A percentile compares a stretch with the other conserved stretches of the same genome.
Evolutionary conservation across 148 eudicot species (phyloP).

Genomic region (Vaccinium macrocarpon): DNA sequence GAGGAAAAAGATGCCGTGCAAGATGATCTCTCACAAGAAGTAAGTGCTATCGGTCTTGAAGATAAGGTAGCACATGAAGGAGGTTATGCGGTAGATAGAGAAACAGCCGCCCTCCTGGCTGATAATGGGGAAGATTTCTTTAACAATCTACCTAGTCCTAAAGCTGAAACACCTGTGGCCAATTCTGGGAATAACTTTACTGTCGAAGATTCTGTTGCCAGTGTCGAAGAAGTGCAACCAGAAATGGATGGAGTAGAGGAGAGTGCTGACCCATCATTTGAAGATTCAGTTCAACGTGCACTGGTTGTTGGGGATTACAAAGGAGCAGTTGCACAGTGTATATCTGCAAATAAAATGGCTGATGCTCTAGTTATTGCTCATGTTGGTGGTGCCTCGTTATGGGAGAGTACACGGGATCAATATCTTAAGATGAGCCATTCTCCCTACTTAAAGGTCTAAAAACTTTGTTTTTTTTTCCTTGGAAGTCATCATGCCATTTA

Average conservation of each 20-base stretch:
- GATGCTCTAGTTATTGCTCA: constrained; percentile 98
- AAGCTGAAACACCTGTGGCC: constrained; percentile 79
- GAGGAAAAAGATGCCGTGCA: constrained; percentile 38
- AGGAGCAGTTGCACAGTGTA: constrained; percentile 82
- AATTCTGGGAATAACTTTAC: constrained; percentile 44
- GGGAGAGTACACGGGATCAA: constrained; percentile 83
- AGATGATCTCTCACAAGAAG: constrained; percentile 61
- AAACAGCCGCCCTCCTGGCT: constrained; percentile 26
- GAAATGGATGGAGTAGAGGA: constrained; percentile 41
- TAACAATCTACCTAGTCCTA: constrained; percentile 94
- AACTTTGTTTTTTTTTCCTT: not conserved
- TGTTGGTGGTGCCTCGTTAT: constrained; percentile 73
- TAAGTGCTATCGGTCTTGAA: constrained; percentile 53
- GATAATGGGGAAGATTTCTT: constrained; percentile 94
- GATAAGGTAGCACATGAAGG: constrained; percentile 42
- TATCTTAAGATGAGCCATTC: constrained; percentile 64
- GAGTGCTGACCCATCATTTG: constrained; percentile 59
- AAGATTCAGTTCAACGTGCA: constrained; percentile 88
- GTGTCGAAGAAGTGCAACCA: constrained; percentile 38
- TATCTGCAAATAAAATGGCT: constrained; percentile 78
- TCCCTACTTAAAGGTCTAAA: constrained; percentile 81
- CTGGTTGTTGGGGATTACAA: constrained; percentile 95
- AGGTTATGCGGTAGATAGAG: constrained; percentile 31
- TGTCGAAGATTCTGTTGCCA: constrained; percentile 37
- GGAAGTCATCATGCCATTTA: constrained; percentile 4